These are phyloP conservation scores for Trypanosoma theileri DNA, from an alignment of 208 protist species.

Conservation along the genomic window DNA sequence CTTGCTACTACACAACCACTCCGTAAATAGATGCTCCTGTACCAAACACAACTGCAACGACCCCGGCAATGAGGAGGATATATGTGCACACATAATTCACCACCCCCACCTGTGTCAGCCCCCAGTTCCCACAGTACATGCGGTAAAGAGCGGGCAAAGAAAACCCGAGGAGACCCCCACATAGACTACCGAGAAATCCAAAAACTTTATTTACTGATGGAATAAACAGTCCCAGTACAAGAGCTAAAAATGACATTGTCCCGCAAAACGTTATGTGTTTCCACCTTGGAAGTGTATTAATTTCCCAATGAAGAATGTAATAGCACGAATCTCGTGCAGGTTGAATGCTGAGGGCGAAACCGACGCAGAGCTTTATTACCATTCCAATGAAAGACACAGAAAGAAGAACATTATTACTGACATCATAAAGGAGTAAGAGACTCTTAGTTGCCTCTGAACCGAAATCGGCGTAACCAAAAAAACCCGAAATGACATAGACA, in stretches of 20 bases:
- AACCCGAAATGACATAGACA: conserved; percentile 71
- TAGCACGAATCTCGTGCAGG: conserved; percentile 61
- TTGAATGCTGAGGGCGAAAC: conserved; percentile 60
- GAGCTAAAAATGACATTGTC: conserved; percentile 52
- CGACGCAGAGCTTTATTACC: conserved; percentile 62
- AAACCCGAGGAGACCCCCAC: conserved; percentile 79
- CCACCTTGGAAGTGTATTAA: conserved; percentile 57
- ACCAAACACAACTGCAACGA: conserved; percentile 71
- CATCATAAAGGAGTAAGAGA: conserved; percentile 58
- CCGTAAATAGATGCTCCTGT: conserved; percentile 63
- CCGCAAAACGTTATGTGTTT: conserved; percentile 50
- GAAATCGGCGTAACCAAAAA: conserved; percentile 85
- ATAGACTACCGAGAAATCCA: conserved; percentile 73
- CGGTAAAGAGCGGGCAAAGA: conserved; percentile 81
- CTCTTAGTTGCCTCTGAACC: conserved; percentile 36
- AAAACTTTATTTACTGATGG: conserved; percentile 75
- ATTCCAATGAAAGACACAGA: conserved; percentile 53
- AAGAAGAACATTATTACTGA: conserved; percentile 43
- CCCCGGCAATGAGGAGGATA: conserved; percentile 67
- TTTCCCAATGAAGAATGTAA: conserved; percentile 50
- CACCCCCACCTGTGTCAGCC: conserved; percentile 46
- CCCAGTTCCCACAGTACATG: conserved; percentile 77
- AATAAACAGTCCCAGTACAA: conserved; percentile 77
- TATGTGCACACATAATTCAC: conserved; percentile 78
- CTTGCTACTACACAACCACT: conserved; percentile 1